Conservation (phyloP, 106 monocot genomes). For the Phalaenopsis aphrodite region DNA sequence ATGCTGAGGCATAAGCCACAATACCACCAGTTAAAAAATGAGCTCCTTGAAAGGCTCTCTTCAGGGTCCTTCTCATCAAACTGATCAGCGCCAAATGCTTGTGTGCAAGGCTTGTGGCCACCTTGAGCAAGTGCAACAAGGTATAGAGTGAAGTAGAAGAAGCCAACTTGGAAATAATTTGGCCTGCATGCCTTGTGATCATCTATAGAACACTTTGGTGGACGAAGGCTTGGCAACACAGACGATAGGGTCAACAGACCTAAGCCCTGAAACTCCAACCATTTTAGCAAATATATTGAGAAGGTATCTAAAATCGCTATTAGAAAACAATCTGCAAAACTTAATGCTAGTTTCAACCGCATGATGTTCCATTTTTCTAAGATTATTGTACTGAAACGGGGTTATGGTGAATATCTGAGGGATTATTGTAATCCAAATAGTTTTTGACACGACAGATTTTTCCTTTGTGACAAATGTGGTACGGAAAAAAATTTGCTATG, state of each 20-base stretch:
- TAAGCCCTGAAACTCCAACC: slow-evolving; percentile 29
- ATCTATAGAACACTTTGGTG: too few relatives aligned
- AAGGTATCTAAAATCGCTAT: too few relatives aligned
- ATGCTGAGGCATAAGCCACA: slow-evolving; percentile 29
- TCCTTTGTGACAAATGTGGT: too few relatives aligned
- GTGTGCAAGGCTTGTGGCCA: slow-evolving; percentile 69
- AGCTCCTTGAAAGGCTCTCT: slow-evolving; percentile 39
- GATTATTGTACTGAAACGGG: too few relatives aligned
- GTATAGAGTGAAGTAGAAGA: slow-evolving; percentile 64
- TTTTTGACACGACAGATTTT: too few relatives aligned
- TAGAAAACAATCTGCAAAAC: too few relatives aligned
- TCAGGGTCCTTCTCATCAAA: slow-evolving; percentile 58
- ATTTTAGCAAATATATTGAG: neutral
- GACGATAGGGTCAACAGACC: slow-evolving; percentile 50
- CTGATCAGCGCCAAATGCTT: slow-evolving; percentile 89
- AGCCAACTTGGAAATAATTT: slow-evolving; percentile 15
- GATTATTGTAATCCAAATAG: too few relatives aligned
- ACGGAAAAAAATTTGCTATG: too few relatives aligned
- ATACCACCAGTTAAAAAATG: slow-evolving; percentile 93
- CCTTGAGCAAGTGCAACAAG: slow-evolving; percentile 63
- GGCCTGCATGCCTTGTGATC: neutral
- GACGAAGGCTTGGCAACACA: slow-evolving; percentile 7
- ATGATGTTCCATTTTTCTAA: too few relatives aligned
- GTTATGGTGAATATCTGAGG: too few relatives aligned
- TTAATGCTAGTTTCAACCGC: too few relatives aligned